Base-by-base conservation (phyloP, 352 stramenopile genomes). In the Globisporangium nunn region DNA sequence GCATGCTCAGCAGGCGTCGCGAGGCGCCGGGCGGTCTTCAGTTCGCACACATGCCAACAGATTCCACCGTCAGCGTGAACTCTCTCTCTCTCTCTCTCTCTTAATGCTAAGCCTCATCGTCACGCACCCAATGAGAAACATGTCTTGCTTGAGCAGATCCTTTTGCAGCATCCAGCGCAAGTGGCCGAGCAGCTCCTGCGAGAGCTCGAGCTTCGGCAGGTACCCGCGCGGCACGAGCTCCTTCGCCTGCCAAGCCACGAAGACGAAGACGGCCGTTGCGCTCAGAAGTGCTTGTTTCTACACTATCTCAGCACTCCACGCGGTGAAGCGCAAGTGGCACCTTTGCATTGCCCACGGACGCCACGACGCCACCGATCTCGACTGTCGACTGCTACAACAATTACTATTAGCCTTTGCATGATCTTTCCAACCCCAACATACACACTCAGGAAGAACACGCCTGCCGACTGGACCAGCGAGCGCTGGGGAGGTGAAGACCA, bases 131-230 rank as follows among this genome's bases (percentile, higher is more conserved):
- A 96, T 88, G 12, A 96, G 70, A 46, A 96, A 95, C 72, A 94
- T 91, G 55, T 96, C 81, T 50, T 93, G 84, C 52, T 88, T 75
- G 23, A 93, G 65, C 31, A 87, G 47, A 41, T 93, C 84, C 52
- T 93, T 93, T 54, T 93, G 84, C 23, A 91, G 53, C 84, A 93
- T 93, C 84, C 84, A 93, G n/a, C 81, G 72, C 52, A 95, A 63
- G 59, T 95, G 85, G 0, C 59, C 65, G 15, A 95, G 67, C 29
- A 90, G 59, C 40, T 88, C 82, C 76, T 91, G 45, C 6, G n/a
- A 48, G 18, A 47, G 31, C 6, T 63, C 50, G 43, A 47, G 46
- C 58, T 70, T 62, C 47, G 62, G 75, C 52, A 87, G 55, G 52
- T 89, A 89, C 15, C 78, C 76, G 11, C 73, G 74, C 35, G 78